Evolutionary conservation across 2,329 filamentous ascomycete genomes (phyloP).

Genomic region (Ophiostoma sp.): DNA sequence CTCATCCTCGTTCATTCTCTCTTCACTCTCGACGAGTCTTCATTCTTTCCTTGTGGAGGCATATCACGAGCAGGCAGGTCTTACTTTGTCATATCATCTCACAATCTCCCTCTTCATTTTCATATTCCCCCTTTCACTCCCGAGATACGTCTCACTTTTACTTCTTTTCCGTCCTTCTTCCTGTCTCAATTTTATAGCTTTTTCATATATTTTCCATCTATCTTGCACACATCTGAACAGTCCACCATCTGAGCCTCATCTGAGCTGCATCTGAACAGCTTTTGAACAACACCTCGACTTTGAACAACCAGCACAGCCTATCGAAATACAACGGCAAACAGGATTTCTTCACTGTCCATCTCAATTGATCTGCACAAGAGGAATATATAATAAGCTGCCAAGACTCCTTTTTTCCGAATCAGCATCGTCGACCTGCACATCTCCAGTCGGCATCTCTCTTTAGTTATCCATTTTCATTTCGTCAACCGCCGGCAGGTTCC

Average conservation of each 20-base stretch:
- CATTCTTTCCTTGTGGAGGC: conserved; percentile 12
- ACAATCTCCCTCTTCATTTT: background rate
- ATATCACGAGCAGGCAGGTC: conserved; percentile 15
- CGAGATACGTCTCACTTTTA: background rate
- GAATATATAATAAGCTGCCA: background rate
- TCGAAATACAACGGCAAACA: conserved; percentile 3
- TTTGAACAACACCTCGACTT: background rate
- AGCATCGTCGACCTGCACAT: background rate
- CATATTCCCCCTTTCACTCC: background rate
- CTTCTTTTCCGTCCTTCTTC: background rate
- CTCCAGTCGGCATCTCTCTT: background rate
- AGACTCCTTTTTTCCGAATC: background rate
- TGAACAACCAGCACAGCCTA: background rate
- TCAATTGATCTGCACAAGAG: background rate
- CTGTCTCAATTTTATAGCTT: background rate
- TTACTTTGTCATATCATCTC: conserved; percentile 7
- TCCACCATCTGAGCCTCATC: background rate
- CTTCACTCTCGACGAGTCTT: conserved; percentile 9
- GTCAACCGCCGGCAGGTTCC: conserved; percentile 23
- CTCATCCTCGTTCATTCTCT: conserved; percentile 5
- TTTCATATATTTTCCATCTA: background rate
- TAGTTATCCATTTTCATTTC: background rate
- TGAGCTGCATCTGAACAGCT: background rate
- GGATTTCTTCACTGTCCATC: background rate
- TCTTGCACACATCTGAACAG: background rate